phyloP scores from a whole-genome alignment of 345 rosid species.

The Rhizophora mangle region DNA sequence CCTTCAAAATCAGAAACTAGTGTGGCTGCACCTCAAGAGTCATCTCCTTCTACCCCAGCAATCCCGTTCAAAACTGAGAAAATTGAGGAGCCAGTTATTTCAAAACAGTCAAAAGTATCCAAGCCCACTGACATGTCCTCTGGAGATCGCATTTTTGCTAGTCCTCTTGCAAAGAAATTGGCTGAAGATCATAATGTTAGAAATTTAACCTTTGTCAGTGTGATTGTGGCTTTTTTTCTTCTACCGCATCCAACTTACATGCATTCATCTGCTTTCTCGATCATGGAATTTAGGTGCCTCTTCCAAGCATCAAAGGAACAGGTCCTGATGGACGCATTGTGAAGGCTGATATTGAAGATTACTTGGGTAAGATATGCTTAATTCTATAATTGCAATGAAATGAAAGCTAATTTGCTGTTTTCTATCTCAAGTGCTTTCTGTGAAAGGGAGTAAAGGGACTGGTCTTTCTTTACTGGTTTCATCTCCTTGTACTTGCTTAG shows the following conservation, averaged over 20 bases:
- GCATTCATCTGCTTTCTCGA: conserved; percentile 9
- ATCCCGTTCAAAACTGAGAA: conserved; percentile 55
- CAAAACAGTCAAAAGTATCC: conserved; percentile 57
- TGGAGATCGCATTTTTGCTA: conserved; percentile 77
- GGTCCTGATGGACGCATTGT: conserved; percentile 85
- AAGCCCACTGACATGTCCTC: conserved; percentile 46
- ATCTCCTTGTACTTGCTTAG: too few species aligned
- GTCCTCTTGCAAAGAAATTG: conserved; percentile 85
- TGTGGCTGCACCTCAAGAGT: conserved; percentile 39
- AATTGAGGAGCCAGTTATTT: conserved; percentile 49
- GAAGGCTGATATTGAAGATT: conserved; percentile 92
- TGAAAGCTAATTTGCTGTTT: background rate
- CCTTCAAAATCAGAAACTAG: conserved; percentile 49
- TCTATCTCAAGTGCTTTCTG: background rate
- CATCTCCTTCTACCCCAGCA: conserved; percentile 40
- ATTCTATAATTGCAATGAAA: conserved; percentile 1
- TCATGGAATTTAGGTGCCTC: conserved; percentile 50
- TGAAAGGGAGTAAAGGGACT: too few species aligned
- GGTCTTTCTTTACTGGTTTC: too few species aligned
- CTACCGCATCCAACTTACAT: conserved; percentile 4
- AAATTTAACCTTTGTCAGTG: conserved; percentile 1
- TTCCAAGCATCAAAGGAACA: conserved; percentile 83
- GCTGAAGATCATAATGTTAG: conserved; percentile 82
- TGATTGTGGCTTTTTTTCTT: background rate
- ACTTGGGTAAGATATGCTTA: conserved; percentile 52